Evolutionary conservation across 805 yeast species (phyloP), one percentile per base, ranked within the genome.

Genomic region (Yarrowia sp.): DNA sequence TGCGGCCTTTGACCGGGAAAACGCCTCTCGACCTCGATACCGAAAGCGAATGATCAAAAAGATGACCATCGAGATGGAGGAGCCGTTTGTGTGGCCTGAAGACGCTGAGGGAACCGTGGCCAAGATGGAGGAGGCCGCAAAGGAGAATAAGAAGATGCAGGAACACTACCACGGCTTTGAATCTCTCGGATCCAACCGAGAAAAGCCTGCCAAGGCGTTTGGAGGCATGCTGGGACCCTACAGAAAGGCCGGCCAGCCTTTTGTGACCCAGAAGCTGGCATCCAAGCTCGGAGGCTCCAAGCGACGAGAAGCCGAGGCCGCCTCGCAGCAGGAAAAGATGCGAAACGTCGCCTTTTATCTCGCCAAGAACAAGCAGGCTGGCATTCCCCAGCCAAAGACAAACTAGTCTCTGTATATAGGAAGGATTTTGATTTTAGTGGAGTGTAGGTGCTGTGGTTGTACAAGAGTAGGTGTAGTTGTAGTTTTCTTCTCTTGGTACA

Each of bases 61-160:
- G 77, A 95, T 95, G 98, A 93, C 97, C 22, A 88, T 95, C 62
- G 98, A 92, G 71, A 89, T 95, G 93, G 86, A 85, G 66, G 91
- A 93, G 69, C 99, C 99, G 24, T 95, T 95, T 74, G 82, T 95
- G 52, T 95, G 98, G 97, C 99, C 99, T 4, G 82, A 71, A 64
- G 69, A 68, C 22, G 67, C 67, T 66, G 68, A 65, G 36, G 72
- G 65, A 52, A 1, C 33, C 17, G 19, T 44, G 28, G 54, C 64
- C 38, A 33, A 28, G 46, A 69, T 70, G 67, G 76, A 66, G 65
- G 81, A 75, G 28, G 68, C 78, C 48, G 77, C 76, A 22, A 77
- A 79, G 44, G 85, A 86, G 69, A 77, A 84, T 70, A 78, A 78
- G 54, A 78, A 80, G 62, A 85, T 82, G 71, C 79, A 85, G 66